Percentiles rank a stretch among this genome's conserved stretches.
phyloP scores from a whole-genome alignment of 208 protist genomes.

The Phytomonas francai region DNA sequence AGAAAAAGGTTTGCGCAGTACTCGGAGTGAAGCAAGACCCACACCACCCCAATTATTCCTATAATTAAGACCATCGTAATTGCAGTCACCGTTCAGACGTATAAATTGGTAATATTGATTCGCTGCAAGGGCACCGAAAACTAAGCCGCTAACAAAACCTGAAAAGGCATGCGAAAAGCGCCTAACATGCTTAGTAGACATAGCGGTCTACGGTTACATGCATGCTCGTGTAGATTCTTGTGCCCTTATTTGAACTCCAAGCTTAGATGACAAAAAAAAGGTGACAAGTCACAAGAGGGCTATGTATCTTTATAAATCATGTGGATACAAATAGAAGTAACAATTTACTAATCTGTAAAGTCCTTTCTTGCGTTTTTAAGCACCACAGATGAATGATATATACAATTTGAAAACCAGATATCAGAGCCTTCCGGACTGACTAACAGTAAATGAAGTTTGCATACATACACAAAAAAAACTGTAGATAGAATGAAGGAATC shows the following conservation, averaged over 20 bases:
- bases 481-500: conserved; percentile 4
- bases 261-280: background rate
- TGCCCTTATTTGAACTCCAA: background rate
- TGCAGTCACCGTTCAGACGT: background rate
- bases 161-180: background rate
- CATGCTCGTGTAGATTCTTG: background rate
- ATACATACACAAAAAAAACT: conserved; percentile 11
- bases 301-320: background rate
- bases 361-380: background rate
- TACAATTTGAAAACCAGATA: background rate
- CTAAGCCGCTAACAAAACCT: background rate
- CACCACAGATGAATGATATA: background rate
- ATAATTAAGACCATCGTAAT: background rate
- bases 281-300: background rate
- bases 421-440: background rate
- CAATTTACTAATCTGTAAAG: background rate
- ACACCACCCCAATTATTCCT: background rate
- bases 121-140: background rate
- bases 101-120: background rate
- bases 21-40: background rate
- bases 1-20: background rate
- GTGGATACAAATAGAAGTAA: background rate
- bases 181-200: background rate
- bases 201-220: background rate
- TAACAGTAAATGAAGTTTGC: conserved; percentile 1